These are phyloP conservation scores for Westerdykella ornata DNA, from an alignment of 2,329 filamentous ascomycete species.

Conservation along the genomic window DNA sequence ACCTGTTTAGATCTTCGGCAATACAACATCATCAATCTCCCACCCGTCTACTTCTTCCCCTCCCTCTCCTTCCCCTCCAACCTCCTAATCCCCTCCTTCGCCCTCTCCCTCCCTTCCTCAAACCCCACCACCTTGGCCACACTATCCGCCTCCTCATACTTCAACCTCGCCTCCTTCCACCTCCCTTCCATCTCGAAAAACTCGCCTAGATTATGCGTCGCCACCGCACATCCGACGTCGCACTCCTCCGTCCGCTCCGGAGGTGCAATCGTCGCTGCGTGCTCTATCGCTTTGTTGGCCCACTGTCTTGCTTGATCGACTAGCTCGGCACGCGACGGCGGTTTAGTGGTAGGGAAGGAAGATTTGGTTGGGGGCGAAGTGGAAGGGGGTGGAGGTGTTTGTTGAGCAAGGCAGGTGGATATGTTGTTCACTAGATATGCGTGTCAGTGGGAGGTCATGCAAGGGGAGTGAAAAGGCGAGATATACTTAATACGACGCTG, in stretches of 20 bases:
- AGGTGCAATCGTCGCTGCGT: slow-evolving; percentile 59
- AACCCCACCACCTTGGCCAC: slow-evolving; percentile 49
- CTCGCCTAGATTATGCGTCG: slow-evolving; percentile 80
- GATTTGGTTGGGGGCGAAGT: slow-evolving; percentile 26
- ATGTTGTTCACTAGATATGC: slow-evolving; percentile 65
- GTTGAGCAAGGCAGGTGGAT: slow-evolving; percentile 65
- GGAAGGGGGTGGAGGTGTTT: slow-evolving; percentile 39
- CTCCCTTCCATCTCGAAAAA: slow-evolving; percentile 71
- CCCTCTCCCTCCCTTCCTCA: slow-evolving; percentile 40
- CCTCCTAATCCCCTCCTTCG: slow-evolving; percentile 37
- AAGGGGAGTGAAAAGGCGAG: slow-evolving; percentile 6
- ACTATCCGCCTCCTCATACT: slow-evolving; percentile 62
- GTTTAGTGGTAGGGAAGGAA: slow-evolving; percentile 29
- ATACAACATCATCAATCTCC: background rate
- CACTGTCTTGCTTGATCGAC: slow-evolving; percentile 67
- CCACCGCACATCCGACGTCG: slow-evolving; percentile 73
- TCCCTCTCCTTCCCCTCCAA: slow-evolving; percentile 12
- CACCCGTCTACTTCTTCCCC: background rate
- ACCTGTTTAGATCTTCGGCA: background rate
- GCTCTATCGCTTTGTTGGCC: slow-evolving; percentile 68
- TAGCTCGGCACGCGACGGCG: slow-evolving; percentile 53
- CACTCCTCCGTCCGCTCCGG: slow-evolving; percentile 69
- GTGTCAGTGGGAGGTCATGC: slow-evolving; percentile 7
- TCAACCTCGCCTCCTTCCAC: slow-evolving; percentile 55
- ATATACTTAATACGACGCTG: slow-evolving; percentile 67